phyloP scores from a whole-genome alignment of 805 yeast species.

The Wickerhamia fluorescens region DNA sequence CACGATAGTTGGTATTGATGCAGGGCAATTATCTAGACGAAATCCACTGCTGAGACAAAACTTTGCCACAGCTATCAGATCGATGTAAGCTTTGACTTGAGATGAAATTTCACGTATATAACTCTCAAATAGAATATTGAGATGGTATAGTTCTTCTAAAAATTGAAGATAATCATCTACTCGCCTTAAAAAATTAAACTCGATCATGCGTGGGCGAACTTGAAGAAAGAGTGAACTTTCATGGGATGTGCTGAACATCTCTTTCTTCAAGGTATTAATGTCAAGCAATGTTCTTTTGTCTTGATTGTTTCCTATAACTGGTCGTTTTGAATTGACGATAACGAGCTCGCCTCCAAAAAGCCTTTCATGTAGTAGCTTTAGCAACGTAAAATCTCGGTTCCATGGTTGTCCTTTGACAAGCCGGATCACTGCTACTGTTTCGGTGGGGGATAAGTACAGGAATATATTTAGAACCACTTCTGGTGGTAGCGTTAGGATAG shows the following conservation, averaged over 20 bases:
- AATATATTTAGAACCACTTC: slow-evolving; percentile 13
- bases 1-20: slow-evolving; percentile 22
- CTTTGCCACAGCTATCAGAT: slow-evolving; percentile 12
- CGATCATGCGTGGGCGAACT: slow-evolving; percentile 15
- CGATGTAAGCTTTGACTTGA: slow-evolving; percentile 8
- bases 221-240: slow-evolving; percentile 7
- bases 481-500: slow-evolving; percentile 10
- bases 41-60: slow-evolving; percentile 21
- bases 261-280: slow-evolving; percentile 8
- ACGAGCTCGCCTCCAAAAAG: slow-evolving; percentile 13
- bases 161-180: slow-evolving; percentile 17
- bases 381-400: neutral
- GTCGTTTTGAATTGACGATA: slow-evolving; percentile 5
- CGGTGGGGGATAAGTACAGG: slow-evolving; percentile 5
- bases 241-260: slow-evolving; percentile 3
- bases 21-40: slow-evolving; percentile 21
- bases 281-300: slow-evolving; percentile 6
- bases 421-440: slow-evolving; percentile 3
- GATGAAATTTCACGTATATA: neutral
- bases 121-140: slow-evolving; percentile 12
- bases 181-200: slow-evolving; percentile 15
- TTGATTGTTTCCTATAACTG: neutral
- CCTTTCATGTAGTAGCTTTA: slow-evolving; percentile 12
- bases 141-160: slow-evolving; percentile 13
- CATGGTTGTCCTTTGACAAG: slow-evolving; percentile 2